Evolutionary conservation across 2,329 filamentous ascomycete species (phyloP).

Genomic region (Rasamsonia emersonii): DNA sequence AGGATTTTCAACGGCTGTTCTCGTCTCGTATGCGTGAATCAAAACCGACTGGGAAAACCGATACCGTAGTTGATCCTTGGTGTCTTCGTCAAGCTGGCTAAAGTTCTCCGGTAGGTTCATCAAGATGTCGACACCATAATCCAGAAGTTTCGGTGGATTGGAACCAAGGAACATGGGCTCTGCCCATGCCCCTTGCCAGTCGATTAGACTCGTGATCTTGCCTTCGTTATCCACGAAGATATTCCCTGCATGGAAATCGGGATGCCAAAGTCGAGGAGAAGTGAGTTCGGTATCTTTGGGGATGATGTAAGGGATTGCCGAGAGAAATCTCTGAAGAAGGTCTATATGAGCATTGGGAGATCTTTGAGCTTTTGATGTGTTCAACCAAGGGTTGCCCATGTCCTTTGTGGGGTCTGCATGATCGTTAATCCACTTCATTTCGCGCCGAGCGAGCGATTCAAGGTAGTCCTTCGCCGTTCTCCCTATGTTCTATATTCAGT

Average conservation of each 20-base stretch:
- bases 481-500: too few relatives aligned
- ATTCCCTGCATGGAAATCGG: slow-evolving; percentile 30
- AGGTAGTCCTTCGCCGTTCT: slow-evolving; percentile 23
- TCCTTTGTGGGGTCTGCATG: slow-evolving; percentile 17
- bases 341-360: slow-evolving; percentile 22
- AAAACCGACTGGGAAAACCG: slow-evolving; percentile 11
- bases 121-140: slow-evolving; percentile 18
- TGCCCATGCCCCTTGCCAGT: slow-evolving; percentile 33
- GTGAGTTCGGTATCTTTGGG: slow-evolving; percentile 14
- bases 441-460: slow-evolving; percentile 21
- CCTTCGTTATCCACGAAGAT: slow-evolving; percentile 28
- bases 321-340: slow-evolving; percentile 25
- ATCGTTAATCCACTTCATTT: slow-evolving; percentile 26
- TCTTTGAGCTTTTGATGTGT: slow-evolving; percentile 20
- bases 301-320: slow-evolving; percentile 22
- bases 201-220: slow-evolving; percentile 32
- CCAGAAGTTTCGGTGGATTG: slow-evolving; percentile 14
- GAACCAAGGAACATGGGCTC: slow-evolving; percentile 18
- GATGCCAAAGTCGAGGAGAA: slow-evolving; percentile 31
- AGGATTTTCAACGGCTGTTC: slow-evolving; percentile 20
- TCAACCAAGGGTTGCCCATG: slow-evolving; percentile 16
- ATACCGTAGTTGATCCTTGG: slow-evolving; percentile 5
- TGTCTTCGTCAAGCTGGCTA: slow-evolving; percentile 7
- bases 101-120: slow-evolving; percentile 17
- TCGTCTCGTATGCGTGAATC: slow-evolving; percentile 19